A percentile compares a stretch with the other conserved stretches of the same genome.
Evolutionary conservation across 371 early-diverging fungal genomes (phyloP).

Genomic region (Rhizopus sp.): DNA sequence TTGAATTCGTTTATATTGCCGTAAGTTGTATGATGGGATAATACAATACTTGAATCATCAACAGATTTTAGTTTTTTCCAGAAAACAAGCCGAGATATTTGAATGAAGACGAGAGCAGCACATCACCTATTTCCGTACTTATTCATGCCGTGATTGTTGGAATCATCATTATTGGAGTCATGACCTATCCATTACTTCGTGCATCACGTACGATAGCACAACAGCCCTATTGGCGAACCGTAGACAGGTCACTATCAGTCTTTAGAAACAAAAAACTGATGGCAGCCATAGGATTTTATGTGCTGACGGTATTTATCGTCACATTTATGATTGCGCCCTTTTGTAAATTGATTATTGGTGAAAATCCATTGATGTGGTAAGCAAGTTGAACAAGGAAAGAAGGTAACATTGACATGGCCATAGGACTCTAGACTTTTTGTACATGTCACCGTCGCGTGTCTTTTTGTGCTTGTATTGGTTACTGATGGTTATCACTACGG

Average conservation of each 20-base stretch:
- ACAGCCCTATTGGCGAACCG: constrained; percentile 47
- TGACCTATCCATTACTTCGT: constrained; percentile 57
- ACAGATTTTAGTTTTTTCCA: constrained; percentile 26
- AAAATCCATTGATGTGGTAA: constrained; percentile 67
- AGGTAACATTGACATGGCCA: neutral
- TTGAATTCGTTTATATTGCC: constrained; percentile 32
- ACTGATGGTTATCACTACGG: constrained; percentile 50
- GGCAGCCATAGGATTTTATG: constrained; percentile 43
- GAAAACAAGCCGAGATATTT: constrained; percentile 29
- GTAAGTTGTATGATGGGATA: constrained; percentile 10
- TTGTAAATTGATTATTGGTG: constrained; percentile 38
- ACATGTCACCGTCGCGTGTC: constrained; percentile 45
- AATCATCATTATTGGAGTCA: constrained; percentile 66
- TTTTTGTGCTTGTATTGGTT: constrained; percentile 65
- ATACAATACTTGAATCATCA: neutral
- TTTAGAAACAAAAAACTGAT: constrained; percentile 29
- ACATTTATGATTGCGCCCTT: constrained; percentile 52
- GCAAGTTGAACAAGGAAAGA: neutral
- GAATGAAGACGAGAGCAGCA: constrained; percentile 9
- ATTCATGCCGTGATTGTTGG: constrained; percentile 65
- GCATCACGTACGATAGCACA: constrained; percentile 52
- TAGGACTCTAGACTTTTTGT: constrained; percentile 59
- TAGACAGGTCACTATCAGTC: neutral
- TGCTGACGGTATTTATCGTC: constrained; percentile 39
- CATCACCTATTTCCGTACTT: constrained; percentile 36